Evolutionary conservation across 768 basidiomycete species (phyloP).

Genomic region (Cyathus striatus): DNA sequence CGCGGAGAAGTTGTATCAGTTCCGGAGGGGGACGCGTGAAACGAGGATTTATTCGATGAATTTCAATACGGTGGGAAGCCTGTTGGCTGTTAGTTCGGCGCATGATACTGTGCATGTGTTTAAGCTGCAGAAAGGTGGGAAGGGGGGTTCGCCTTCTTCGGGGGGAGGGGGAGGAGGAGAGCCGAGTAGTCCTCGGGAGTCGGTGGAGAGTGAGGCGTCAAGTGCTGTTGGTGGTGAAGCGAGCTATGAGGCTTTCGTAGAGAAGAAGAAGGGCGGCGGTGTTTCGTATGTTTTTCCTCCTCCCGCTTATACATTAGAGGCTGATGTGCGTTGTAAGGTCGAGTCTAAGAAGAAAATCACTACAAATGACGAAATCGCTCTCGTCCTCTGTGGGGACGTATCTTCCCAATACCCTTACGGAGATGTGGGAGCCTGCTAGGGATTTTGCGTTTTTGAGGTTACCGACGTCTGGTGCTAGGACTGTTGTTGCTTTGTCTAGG

Average conservation of each 20-base stretch:
- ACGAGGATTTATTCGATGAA: conserved; percentile 75
- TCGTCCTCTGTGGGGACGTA: conserved; percentile 81
- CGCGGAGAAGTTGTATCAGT: conserved; percentile 93
- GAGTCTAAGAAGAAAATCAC: conserved; percentile 59
- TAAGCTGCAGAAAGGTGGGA: conserved; percentile 51
- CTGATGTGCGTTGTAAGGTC: too few species aligned
- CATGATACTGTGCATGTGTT: conserved; percentile 97
- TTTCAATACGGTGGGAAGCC: conserved; percentile 77
- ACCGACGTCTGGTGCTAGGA: conserved; percentile 72
- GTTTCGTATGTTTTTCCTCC: conserved; percentile 43
- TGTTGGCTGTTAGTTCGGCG: conserved; percentile 89
- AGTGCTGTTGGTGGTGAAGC: conserved; percentile 70
- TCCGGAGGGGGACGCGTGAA: conserved; percentile 84
- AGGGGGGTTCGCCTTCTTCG: conserved; percentile 5
- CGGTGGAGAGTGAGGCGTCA: conserved; percentile 59
- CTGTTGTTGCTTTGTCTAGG: conserved; percentile 88
- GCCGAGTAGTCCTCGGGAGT: conserved; percentile 58
- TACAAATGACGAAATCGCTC: conserved; percentile 70
- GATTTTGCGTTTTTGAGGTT: conserved; percentile 91
- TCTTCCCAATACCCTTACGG: conserved; percentile 83
- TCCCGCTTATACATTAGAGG: neutral
- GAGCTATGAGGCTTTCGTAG: conserved; percentile 84
- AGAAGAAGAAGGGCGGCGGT: conserved; percentile 62
- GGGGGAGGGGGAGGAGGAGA: conserved; percentile 14
- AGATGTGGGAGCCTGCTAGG: conserved; percentile 94